Base-by-base conservation (phyloP, 306 rosid genomes). In the Cyamopsis tetragonoloba region DNA sequence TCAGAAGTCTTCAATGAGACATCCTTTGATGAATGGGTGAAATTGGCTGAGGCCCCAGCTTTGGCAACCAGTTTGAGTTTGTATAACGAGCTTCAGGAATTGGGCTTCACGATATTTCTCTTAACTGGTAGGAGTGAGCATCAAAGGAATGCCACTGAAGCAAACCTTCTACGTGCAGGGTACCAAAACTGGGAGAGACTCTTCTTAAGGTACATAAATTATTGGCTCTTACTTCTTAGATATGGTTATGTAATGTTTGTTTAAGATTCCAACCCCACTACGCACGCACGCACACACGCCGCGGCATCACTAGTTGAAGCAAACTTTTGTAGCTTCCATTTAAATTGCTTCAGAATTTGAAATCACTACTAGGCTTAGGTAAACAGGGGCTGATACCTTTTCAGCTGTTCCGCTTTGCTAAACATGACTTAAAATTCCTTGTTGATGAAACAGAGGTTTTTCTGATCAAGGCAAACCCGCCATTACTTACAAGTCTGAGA, bases 91-190 rank as follows among this genome's bases (percentile, higher is more conserved):
- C 81, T 89, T 10, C 32, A 72, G 51, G 24, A 35, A 19, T 35
- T 88, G 68, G 98, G 93, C 34, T 84, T 86, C 78, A 81, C 32
- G 59, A 77, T 92, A 57, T 78, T 93, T 66, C 80, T 92, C 32
- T 47, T 93, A 14, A 92, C 98, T 0, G 96, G 96, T 27, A 78
- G 98, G 54, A 74, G 72, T 32, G 98, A 92, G 62, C 28, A 60
- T 73, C 96, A 89, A 62, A 81, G 96, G 76, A 70, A 71, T 51
- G 82, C 41, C 47, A 89, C 96, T 0, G 81, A 55, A 64, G 15
- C 58, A 46, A 92, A 92, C 70, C 98, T 89, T 75, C 37, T 73
- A 8, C 14, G 7, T 39, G 79, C 89, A 3, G 96, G 96, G 22
- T 92, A 68, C 75, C 23, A 0, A 27, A 64, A 76, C 4, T 92